Evolutionary conservation across 108 stramenopile genomes (phyloP).

Genomic region (Hondaea fermentalgiana): DNA sequence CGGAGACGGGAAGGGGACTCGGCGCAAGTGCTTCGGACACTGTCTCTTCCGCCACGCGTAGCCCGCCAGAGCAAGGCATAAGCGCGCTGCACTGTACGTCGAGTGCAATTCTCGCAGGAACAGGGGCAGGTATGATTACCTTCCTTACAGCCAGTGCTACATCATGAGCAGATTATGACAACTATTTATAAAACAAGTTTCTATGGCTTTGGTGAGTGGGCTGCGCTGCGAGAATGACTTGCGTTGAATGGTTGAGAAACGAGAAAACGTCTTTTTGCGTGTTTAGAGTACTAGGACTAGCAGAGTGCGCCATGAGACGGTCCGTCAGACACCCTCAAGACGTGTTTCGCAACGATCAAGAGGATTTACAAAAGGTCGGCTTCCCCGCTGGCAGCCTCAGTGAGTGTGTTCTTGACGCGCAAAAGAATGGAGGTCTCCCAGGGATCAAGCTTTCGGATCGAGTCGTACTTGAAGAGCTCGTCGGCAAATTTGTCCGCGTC

Average conservation of each 20-base stretch:
- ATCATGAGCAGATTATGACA: neutral
- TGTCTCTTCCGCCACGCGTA: neutral
- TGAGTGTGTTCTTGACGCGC: neutral
- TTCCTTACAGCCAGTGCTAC: neutral
- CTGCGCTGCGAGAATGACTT: too few species aligned
- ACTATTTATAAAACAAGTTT: too few species aligned
- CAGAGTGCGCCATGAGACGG: too few species aligned
- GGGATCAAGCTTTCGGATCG: neutral
- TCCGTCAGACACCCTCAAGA: too few species aligned
- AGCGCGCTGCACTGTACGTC: neutral
- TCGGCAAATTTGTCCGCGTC: neutral
- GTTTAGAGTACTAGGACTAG: too few species aligned
- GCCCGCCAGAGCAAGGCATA: neutral
- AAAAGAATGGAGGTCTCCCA: constrained; percentile 6
- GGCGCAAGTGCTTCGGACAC: too few species aligned
- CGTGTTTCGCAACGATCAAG: too few species aligned
- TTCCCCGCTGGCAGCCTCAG: neutral
- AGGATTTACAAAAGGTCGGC: neutral
- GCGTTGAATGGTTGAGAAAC: too few species aligned
- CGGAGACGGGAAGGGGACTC: neutral
- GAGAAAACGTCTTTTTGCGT: too few species aligned
- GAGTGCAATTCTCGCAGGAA: neutral
- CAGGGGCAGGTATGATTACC: neutral
- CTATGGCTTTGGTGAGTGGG: too few species aligned
- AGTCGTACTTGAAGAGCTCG: constrained; percentile 1